phyloP scores from a whole-genome alignment of 148 eudicot genomes.

The Nyssa sinensis region DNA sequence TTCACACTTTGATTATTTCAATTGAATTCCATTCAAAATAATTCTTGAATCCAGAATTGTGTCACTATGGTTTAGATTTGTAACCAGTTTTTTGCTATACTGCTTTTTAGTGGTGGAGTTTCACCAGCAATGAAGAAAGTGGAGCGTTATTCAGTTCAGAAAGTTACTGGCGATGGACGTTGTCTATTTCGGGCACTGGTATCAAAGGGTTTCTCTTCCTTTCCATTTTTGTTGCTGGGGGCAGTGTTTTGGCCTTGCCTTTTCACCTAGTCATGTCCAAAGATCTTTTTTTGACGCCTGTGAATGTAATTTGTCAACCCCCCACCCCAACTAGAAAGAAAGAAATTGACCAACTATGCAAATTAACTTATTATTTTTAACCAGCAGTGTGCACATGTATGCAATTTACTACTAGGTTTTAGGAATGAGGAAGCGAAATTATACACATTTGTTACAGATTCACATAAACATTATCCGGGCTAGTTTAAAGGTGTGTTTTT shows the following conservation, averaged over 20 bases:
- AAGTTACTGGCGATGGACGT: constrained; percentile 90
- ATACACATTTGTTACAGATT: no score
- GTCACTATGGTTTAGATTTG: background rate
- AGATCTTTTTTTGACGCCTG: background rate
- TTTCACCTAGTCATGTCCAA: background rate
- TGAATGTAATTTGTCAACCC: background rate
- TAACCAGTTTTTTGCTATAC: background rate
- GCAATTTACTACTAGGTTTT: no score
- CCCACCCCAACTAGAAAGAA: background rate
- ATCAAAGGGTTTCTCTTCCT: constrained; percentile 12
- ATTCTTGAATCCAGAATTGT: background rate
- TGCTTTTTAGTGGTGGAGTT: constrained; percentile 34
- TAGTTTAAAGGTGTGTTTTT: no score
- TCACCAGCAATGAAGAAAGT: constrained; percentile 62
- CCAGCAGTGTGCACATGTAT: background rate
- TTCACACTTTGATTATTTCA: no score
- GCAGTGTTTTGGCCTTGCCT: background rate
- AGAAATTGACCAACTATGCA: background rate
- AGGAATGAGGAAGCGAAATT: no score
- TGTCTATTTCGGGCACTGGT: constrained; percentile 98
- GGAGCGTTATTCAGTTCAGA: constrained; percentile 70
- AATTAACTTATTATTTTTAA: background rate
- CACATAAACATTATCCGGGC: no score
- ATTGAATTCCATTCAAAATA: background rate
- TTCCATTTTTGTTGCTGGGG: background rate